Evolutionary conservation across 179 eudicot genomes (phyloP).

Genomic region (Silene noctiflora): DNA sequence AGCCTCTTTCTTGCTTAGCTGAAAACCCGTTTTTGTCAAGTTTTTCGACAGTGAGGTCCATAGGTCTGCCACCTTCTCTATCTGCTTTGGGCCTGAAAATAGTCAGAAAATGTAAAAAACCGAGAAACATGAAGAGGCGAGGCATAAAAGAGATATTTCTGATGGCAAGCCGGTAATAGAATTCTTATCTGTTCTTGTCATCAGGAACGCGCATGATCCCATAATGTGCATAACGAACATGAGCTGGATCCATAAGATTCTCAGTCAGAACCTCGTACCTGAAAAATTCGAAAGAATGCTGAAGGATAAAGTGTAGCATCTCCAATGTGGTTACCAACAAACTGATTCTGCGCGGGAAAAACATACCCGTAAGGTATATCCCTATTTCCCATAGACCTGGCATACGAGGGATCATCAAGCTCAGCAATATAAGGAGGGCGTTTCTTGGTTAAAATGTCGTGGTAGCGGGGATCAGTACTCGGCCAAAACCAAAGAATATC

Average conservation of each 20-base stretch:
- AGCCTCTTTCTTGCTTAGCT: constrained; percentile 42
- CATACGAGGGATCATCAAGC: constrained; percentile 72
- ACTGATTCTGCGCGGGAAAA: not conserved
- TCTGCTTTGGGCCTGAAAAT: constrained; percentile 57
- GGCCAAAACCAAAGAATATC: constrained; percentile 92
- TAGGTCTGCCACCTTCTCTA: constrained; percentile 83
- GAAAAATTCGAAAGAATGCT: constrained; percentile 18
- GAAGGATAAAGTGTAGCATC: not conserved
- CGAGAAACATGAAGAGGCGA: constrained; percentile 5
- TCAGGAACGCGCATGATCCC: constrained; percentile 46
- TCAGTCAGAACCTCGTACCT: constrained; percentile 81
- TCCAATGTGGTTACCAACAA: not conserved
- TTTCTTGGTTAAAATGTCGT: constrained; percentile 46
- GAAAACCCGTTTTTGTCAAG: constrained; percentile 55
- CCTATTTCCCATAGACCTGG: constrained; percentile 53
- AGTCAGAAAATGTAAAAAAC: constrained; percentile 6
- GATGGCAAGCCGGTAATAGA: not conserved
- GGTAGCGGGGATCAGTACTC: constrained; percentile 52
- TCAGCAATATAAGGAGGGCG: constrained; percentile 71
- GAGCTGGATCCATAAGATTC: constrained; percentile 95
- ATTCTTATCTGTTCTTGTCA: constrained; percentile 37
- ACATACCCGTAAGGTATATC: constrained; percentile 74
- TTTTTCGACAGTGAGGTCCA: constrained; percentile 51
- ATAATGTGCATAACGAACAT: constrained; percentile 87
- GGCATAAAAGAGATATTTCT: not conserved